These are phyloP conservation scores for Akanthomyces muscarius DNA, from an alignment of 2,329 filamentous ascomycete species.

Conservation along the genomic window DNA sequence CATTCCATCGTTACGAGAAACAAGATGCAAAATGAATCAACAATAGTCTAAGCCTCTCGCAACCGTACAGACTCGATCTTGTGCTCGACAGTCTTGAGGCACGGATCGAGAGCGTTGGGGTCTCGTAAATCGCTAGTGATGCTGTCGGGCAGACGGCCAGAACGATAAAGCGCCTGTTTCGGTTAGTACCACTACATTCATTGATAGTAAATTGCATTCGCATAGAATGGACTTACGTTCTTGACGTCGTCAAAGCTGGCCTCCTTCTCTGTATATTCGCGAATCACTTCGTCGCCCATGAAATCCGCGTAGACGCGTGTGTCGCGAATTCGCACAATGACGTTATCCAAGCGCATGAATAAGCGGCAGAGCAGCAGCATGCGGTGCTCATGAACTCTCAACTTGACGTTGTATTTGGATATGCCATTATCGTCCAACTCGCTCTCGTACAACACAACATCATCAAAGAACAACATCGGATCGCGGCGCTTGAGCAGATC, in stretches of 20 bases:
- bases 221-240: conserved; percentile 46
- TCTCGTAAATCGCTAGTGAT: conserved; percentile 74
- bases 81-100: conserved; percentile 68
- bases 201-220: too few species aligned
- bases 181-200: neutral
- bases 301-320: conserved; percentile 93
- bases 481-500: conserved; percentile 84
- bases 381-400: conserved; percentile 86
- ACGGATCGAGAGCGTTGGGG: conserved; percentile 66
- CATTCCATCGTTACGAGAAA: neutral
- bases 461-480: conserved; percentile 94
- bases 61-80: conserved; percentile 47
- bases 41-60: neutral
- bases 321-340: conserved; percentile 81
- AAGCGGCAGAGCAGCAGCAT: conserved; percentile 81
- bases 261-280: conserved; percentile 90
- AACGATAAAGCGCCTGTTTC: conserved; percentile 44
- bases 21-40: neutral
- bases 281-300: conserved; percentile 68
- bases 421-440: conserved; percentile 98
- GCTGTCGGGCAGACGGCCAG: conserved; percentile 61
- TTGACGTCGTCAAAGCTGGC: conserved; percentile 73
- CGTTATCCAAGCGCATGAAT: conserved; percentile 90
- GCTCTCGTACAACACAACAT: conserved; percentile 94
- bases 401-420: conserved; percentile 81